phyloP scores from a whole-genome alignment of 2,329 filamentous ascomycete species.

The Polychaeton citri region DNA sequence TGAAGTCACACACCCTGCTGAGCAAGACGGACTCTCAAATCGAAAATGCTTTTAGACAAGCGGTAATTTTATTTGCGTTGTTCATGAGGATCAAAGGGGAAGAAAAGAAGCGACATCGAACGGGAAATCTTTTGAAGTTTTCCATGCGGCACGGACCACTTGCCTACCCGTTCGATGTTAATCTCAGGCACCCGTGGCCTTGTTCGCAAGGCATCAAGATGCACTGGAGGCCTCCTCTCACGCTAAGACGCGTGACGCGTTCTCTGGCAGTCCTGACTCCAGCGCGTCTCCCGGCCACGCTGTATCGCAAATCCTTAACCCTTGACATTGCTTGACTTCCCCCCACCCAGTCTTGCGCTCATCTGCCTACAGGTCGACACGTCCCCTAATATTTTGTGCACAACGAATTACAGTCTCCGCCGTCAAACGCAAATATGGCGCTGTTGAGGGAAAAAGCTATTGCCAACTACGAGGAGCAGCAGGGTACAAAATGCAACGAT shows the following conservation, averaged over 20 bases:
- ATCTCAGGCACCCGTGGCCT: no score
- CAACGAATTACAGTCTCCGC: not conserved
- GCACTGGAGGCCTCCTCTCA: no score
- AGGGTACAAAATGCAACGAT: slow-evolving; percentile 43
- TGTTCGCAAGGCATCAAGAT: no score
- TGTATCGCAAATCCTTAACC: not conserved
- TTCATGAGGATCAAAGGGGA: slow-evolving; percentile 16
- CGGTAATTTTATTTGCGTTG: slow-evolving; percentile 24
- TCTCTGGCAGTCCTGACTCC: not conserved
- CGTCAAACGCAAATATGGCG: no score
- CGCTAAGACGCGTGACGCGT: not conserved
- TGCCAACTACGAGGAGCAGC: slow-evolving; percentile 79
- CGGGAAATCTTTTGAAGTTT: not conserved
- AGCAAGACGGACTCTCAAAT: slow-evolving; percentile 22
- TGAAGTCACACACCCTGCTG: slow-evolving; percentile 21
- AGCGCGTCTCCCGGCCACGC: not conserved
- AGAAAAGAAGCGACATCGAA: slow-evolving; percentile 8
- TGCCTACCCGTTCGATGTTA: not conserved
- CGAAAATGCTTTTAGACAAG: slow-evolving; percentile 28
- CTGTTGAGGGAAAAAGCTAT: slow-evolving; percentile 65
- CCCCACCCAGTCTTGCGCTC: no score
- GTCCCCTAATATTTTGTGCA: not conserved
- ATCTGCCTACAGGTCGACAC: slow-evolving; percentile 1
- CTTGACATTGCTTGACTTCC: not conserved
- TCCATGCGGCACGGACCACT: not conserved